Base-by-base conservation (phyloP, 2,329 filamentous ascomycete genomes). In the Phaeophleospora eucalypticola region DNA sequence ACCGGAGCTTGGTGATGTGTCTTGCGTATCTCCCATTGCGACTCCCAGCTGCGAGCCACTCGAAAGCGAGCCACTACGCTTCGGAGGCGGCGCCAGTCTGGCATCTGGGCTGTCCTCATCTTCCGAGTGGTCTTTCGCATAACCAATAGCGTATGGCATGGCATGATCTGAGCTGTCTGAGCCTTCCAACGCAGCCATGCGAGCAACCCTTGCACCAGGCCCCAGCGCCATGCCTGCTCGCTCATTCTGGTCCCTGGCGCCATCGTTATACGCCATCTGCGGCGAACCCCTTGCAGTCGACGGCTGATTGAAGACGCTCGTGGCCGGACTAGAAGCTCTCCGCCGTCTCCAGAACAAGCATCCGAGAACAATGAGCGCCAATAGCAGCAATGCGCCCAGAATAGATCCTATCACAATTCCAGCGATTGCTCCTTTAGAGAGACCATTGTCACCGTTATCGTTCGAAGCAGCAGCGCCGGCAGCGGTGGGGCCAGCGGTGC, bases 171-270 rank as follows among this genome's bases (percentile, higher is more conserved):
- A 78, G 48, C 77, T 80, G 1, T 82, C 81, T 45, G 84, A 81
- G 4, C 83, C 84, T 69, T 96, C 91, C 43, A 98, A 70, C 27
- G 93, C 93, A 33, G 91, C 90, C 93, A 98, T 97, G 46, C 93
- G 84, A 33, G 93, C 88, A 49, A 98, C 93, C 52, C 93, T 84
- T 21, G 89, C 89, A 36, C 89, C 90, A 4, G 89, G 87, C 9
- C 94, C 76, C 14, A 89, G 79, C 58, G 89, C 85, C 54, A 87
- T 86, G 34, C 81, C 83, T 55, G 64, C 62, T 2, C 62, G 62
- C 59, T 59, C 54, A 61, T 57, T 49, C 12, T 44, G 45, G 64
- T 63, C 67, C 40, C 60, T 56, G 17, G 66, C 60, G 19, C 70
- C 70, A 36, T 70, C 67, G 41, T 68, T 63, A 50, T 67, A 72